Percentiles rank a stretch among this genome's conserved stretches.
Conservation (phyloP, 192 early-diverging fungal species). For the Umbelopsis ramanniana region DNA sequence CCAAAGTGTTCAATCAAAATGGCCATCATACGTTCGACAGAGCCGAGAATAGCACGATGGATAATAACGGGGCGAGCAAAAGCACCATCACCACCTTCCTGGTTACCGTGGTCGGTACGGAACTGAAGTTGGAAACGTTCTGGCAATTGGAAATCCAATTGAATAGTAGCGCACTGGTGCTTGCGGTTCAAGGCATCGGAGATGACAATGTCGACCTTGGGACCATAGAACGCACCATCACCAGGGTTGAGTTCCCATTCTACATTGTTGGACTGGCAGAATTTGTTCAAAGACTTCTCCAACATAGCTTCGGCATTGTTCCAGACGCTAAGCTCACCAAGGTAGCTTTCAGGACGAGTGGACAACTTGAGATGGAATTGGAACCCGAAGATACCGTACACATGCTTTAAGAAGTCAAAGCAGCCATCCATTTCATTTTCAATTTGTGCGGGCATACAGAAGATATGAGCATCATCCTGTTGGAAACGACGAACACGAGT, state of each 20-base stretch:
- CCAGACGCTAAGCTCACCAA: conserved; percentile 91
- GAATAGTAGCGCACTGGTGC: conserved; percentile 97
- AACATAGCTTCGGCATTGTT: conserved; percentile 88
- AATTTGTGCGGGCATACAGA: conserved; percentile 90
- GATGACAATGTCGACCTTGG: conserved; percentile 98
- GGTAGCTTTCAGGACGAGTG: conserved; percentile 95
- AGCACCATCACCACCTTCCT: conserved; percentile 52
- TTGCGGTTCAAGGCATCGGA: conserved; percentile 89
- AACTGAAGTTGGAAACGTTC: conserved; percentile 92
- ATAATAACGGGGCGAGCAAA: conserved; percentile 92
- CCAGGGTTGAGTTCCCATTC: conserved; percentile 91
- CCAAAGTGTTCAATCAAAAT: conserved; percentile 96
- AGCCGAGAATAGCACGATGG: conserved; percentile 96
- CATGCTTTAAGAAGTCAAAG: conserved; percentile 87
- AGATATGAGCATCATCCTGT: conserved; percentile 99
- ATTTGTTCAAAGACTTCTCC: conserved; percentile 75
- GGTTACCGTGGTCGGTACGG: conserved; percentile 66
- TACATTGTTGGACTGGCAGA: conserved; percentile 52
- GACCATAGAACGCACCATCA: conserved; percentile 99
- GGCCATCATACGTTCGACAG: conserved; percentile 94
- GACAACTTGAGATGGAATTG: conserved; percentile 90
- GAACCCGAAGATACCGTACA: conserved; percentile 96
- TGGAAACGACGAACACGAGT: conserved; percentile 98
- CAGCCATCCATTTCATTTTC: conserved; percentile 80
- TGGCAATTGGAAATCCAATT: conserved; percentile 98